Percentiles rank a stretch among this genome's conserved stretches.
Evolutionary conservation across 2,329 filamentous ascomycete genomes (phyloP).

Genomic region (Nemania serpens): DNA sequence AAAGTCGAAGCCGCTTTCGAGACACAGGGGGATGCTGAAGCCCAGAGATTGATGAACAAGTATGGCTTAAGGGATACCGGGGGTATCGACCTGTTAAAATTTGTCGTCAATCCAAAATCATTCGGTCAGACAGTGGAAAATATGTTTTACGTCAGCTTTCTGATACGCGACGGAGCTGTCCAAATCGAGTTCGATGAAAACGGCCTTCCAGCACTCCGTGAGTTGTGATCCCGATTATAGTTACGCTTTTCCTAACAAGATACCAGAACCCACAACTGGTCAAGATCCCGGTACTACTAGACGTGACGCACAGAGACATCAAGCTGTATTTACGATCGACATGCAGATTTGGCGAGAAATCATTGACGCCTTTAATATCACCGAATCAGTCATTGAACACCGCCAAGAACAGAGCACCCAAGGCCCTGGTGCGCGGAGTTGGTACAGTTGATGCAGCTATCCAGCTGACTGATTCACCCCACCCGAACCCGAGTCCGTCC

Average conservation of each 20-base stretch:
- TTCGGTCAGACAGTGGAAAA: slow-evolving; percentile 97
- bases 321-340: slow-evolving; percentile 87
- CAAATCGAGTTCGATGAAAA: slow-evolving; percentile 74
- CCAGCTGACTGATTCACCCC: neutral
- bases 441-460: slow-evolving; percentile 63
- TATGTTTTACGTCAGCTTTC: slow-evolving; percentile 92
- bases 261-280: slow-evolving; percentile 43
- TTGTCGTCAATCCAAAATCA: slow-evolving; percentile 85
- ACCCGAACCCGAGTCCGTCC: neutral
- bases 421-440: slow-evolving; percentile 62
- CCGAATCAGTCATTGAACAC: slow-evolving; percentile 83
- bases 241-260: slow-evolving; percentile 25
- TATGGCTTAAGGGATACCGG: slow-evolving; percentile 69
- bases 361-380: slow-evolving; percentile 75
- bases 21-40: slow-evolving; percentile 53
- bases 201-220: slow-evolving; percentile 79
- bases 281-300: slow-evolving; percentile 49
- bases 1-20: slow-evolving; percentile 48
- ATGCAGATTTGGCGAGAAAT: slow-evolving; percentile 82
- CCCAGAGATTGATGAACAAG: slow-evolving; percentile 62
- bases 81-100: slow-evolving; percentile 80
- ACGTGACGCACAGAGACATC: slow-evolving; percentile 69
- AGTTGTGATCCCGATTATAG: slow-evolving; percentile 45
- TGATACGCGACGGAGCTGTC: slow-evolving; percentile 84
- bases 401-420: slow-evolving; percentile 62